A percentile compares a stretch with the other conserved stretches of the same genome.
These are phyloP conservation scores for Boletus tomentosulus DNA, from an alignment of 768 basidiomycete species.

Conservation along the genomic window DNA sequence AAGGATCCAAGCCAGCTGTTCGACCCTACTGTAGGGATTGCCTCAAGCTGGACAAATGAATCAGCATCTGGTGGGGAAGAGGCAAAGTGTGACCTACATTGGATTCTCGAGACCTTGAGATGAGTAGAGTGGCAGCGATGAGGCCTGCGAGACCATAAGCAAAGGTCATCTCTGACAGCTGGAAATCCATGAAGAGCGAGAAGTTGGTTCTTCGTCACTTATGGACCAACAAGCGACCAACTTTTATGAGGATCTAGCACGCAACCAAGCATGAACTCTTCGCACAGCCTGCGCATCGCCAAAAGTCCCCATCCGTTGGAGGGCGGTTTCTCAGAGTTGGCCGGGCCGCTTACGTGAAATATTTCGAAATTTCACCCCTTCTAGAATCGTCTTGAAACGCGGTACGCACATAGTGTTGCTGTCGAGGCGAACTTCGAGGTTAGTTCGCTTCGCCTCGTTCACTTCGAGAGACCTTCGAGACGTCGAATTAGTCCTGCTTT, in stretches of 20 bases:
- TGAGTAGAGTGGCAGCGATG: background rate
- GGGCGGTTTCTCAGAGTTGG: too few relatives aligned
- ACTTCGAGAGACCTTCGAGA: too few relatives aligned
- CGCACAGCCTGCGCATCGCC: too few relatives aligned
- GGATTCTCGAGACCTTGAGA: background rate
- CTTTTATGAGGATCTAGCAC: background rate
- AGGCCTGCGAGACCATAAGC: background rate
- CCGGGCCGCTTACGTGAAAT: too few relatives aligned
- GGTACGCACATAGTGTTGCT: too few relatives aligned
- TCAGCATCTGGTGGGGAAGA: background rate
- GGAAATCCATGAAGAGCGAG: background rate
- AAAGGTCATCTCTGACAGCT: background rate
- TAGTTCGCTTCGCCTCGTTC: too few relatives aligned
- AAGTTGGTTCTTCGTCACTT: background rate
- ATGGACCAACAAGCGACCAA: background rate
- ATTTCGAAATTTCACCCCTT: too few relatives aligned
- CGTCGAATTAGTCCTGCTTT: too few relatives aligned
- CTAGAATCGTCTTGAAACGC: too few relatives aligned
- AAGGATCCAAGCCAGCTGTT: constrained; percentile 26
- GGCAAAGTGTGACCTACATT: background rate
- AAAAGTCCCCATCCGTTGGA: too few relatives aligned
- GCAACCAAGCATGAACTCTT: too few relatives aligned
- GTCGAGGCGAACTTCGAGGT: too few relatives aligned
- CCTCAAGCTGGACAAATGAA: constrained; percentile 13
- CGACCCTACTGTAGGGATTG: constrained; percentile 29